phyloP scores from a whole-genome alignment of 106 monocot genomes.

The Allium cepa region DNA sequence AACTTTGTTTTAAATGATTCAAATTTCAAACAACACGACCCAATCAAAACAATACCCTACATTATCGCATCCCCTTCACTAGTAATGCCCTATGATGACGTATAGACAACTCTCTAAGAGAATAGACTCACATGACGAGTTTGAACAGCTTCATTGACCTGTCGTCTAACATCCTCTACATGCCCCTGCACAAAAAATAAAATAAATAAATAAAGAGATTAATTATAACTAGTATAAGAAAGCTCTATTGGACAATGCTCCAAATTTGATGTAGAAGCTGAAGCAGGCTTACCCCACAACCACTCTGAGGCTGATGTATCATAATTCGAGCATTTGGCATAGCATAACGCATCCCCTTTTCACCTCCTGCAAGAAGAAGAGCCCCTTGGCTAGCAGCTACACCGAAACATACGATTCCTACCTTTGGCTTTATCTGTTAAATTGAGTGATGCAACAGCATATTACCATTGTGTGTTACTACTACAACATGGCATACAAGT shows the following conservation, averaged over 20 bases:
- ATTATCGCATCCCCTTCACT: too few species aligned
- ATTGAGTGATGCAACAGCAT: neutral
- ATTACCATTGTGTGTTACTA: too few species aligned
- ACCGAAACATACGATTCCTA: conserved; percentile 88
- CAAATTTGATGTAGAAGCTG: too few species aligned
- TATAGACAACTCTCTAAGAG: neutral
- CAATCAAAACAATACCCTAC: too few species aligned
- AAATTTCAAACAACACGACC: too few species aligned
- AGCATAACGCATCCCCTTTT: conserved; percentile 91
- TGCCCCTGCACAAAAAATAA: conserved; percentile 44
- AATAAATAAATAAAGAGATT: neutral
- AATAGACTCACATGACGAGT: conserved; percentile 65
- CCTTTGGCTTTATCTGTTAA: conserved; percentile 84
- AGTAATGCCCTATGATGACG: too few species aligned
- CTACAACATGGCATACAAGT: too few species aligned
- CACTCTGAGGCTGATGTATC: conserved; percentile 95
- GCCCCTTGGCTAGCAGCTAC: conserved; percentile 91
- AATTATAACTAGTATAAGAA: conserved; percentile 1
- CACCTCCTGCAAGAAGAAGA: conserved; percentile 93
- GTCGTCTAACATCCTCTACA: conserved; percentile 81
- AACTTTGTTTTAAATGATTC: too few species aligned
- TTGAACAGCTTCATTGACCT: conserved; percentile 89
- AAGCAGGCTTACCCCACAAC: conserved; percentile 57
- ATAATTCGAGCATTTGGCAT: conserved; percentile 94
- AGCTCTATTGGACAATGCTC: neutral